Evolutionary conservation across 1,139 yeast species (phyloP).

Genomic region (Pichia sp.): DNA sequence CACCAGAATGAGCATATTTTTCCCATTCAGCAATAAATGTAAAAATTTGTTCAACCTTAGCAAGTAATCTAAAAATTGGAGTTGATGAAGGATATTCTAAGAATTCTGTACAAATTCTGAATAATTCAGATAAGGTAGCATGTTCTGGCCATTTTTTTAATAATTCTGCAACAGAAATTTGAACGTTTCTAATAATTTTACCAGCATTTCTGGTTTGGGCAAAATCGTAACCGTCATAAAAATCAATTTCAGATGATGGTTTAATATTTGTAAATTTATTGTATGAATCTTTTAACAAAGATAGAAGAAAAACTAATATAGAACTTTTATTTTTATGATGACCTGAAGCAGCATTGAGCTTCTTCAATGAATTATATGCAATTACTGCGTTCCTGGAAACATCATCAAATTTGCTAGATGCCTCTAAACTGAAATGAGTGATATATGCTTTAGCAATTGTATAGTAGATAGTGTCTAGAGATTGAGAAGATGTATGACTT

Average conservation of each 20-base stretch:
- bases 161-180: constrained; percentile 41
- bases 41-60: constrained; percentile 81
- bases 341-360: constrained; percentile 25
- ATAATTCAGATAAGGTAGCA: constrained; percentile 70
- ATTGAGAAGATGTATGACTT: constrained; percentile 9
- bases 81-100: constrained; percentile 53
- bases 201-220: constrained; percentile 59
- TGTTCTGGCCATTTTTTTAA: constrained; percentile 89
- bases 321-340: constrained; percentile 32
- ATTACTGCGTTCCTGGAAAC: constrained; percentile 38
- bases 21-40: constrained; percentile 88
- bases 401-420: constrained; percentile 24
- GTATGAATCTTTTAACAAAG: constrained; percentile 27
- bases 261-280: constrained; percentile 15
- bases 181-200: constrained; percentile 42
- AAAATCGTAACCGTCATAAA: constrained; percentile 57
- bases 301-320: constrained; percentile 39
- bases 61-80: constrained; percentile 72
- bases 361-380: constrained; percentile 27
- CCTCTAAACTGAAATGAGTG: constrained; percentile 25
- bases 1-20: constrained; percentile 77
- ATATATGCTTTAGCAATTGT: constrained; percentile 35
- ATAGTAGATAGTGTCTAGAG: constrained; percentile 33
- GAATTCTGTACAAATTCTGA: constrained; percentile 62
- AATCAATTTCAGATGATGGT: constrained; percentile 22